These are phyloP conservation scores for Tricholoma terreum DNA, from an alignment of 768 basidiomycete genomes.

Conservation along the genomic window DNA sequence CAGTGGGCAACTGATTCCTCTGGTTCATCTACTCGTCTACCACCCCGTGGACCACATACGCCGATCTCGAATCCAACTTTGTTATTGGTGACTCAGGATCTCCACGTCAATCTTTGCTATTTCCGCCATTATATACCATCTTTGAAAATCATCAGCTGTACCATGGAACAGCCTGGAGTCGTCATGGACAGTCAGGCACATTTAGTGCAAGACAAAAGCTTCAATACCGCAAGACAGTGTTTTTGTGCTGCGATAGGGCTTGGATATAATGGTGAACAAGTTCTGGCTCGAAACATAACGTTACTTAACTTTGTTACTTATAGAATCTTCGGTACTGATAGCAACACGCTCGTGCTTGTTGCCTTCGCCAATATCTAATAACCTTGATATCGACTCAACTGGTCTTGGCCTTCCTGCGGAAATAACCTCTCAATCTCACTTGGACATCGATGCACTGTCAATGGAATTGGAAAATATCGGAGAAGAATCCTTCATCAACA, in stretches of 20 bases:
- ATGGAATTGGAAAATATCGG: slow-evolving; percentile 54
- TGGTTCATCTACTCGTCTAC: slow-evolving; percentile 52
- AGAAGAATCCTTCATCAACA: slow-evolving; percentile 56
- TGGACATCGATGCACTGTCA: slow-evolving; percentile 20
- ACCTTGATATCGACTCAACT: neutral
- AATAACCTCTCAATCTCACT: slow-evolving; percentile 21
- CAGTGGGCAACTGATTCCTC: slow-evolving; percentile 53
- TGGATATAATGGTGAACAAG: slow-evolving; percentile 50
- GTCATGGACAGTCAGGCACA: slow-evolving; percentile 32
- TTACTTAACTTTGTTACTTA: slow-evolving; percentile 2
- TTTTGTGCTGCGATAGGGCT: slow-evolving; percentile 57
- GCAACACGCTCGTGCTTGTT: slow-evolving; percentile 58
- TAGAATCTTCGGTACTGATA: slow-evolving; percentile 57
- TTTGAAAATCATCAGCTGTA: slow-evolving; percentile 47
- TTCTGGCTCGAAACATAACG: neutral
- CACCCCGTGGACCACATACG: slow-evolving; percentile 54
- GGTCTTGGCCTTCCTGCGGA: slow-evolving; percentile 35
- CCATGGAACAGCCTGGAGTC: slow-evolving; percentile 41
- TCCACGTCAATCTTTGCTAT: slow-evolving; percentile 53
- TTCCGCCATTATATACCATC: slow-evolving; percentile 42
- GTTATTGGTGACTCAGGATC: slow-evolving; percentile 62
- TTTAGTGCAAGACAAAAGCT: slow-evolving; percentile 30
- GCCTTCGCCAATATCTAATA: slow-evolving; percentile 30
- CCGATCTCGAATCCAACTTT: slow-evolving; percentile 55
- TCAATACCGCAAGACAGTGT: slow-evolving; percentile 46